Conservation (phyloP, 106 monocot species). For the Dioscorea alata region DNA sequence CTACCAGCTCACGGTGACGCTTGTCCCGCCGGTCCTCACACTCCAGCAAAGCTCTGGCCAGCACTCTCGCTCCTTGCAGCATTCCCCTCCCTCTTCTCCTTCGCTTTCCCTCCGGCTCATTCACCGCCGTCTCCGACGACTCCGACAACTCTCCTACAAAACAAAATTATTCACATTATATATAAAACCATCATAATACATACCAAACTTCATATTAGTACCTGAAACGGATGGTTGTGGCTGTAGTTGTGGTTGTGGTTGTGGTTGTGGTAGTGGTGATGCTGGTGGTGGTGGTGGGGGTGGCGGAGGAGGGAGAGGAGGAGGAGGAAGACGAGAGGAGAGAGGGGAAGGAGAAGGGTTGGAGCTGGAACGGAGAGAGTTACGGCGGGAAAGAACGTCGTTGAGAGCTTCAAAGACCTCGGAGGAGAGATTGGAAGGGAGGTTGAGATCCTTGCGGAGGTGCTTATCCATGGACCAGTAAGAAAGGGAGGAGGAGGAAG, state of each 20-base stretch:
- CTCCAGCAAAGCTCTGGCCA: slow-evolving; percentile 56
- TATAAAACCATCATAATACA: not conserved
- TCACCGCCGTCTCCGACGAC: slow-evolving; percentile 29
- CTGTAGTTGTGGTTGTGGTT: slow-evolving; percentile 1
- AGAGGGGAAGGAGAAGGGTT: not conserved
- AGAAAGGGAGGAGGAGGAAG: slow-evolving; percentile 1
- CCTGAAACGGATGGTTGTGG: slow-evolving; percentile 42
- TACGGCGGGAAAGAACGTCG: slow-evolving; percentile 62
- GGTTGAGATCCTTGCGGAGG: slow-evolving; percentile 58
- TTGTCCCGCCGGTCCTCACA: slow-evolving; percentile 81
- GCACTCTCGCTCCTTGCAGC: slow-evolving; percentile 52
- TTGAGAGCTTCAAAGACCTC: slow-evolving; percentile 77
- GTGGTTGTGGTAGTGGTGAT: not conserved
- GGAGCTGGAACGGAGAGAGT: slow-evolving; percentile 24
- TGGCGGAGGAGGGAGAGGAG: not conserved
- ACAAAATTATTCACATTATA: not conserved
- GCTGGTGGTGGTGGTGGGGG: not conserved
- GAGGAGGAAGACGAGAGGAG: not conserved
- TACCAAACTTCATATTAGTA: slow-evolving; percentile 2
- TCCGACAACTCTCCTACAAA: slow-evolving; percentile 25
- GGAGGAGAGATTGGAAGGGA: slow-evolving; percentile 68
- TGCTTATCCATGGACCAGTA: slow-evolving; percentile 77
- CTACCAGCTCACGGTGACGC: slow-evolving; percentile 70
- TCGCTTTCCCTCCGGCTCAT: slow-evolving; percentile 21
- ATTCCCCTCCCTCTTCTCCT: slow-evolving; percentile 52